Base-by-base conservation (phyloP, 2,329 filamentous ascomycete genomes). In the Ophiocordyceps camponoti-rufipedis region DNA sequence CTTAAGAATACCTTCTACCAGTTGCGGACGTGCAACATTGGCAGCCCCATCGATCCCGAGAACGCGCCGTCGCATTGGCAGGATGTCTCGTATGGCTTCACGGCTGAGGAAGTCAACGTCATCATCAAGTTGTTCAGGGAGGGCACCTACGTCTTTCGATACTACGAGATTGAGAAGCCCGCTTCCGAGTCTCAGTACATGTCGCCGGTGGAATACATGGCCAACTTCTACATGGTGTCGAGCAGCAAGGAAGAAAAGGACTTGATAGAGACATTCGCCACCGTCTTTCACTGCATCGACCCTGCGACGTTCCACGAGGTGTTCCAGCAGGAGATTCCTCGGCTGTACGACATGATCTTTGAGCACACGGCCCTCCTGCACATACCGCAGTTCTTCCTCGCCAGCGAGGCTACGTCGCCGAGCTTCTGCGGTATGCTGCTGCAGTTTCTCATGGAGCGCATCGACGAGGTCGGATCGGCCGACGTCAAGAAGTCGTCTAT, bases 291-390 rank as follows among this genome's bases (percentile, higher is more conserved):
- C 59, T 93, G 89, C 62, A 91, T 99, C 51, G 91, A 99, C 57
- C 91, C 91, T 2, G 91, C 93, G 11, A 95, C 89, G 0, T 98
- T 99, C 59, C 88, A 98, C 56, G 91, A 99, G 65, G 87, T 98
- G 39, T 99, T 98, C 61, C 85, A 94, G 58, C 85, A 88, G 49
- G 91, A 96, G 66, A 96, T 99, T 49, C 89, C 89, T 35, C 85
- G 86, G 61, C 76, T 99, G 35, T 96, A 98, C 60, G 83, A 94
- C 51, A 89, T 96, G 74, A 95, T 94, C 65, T 94, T 96, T 59
- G 86, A 96, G 59, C 91, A 99, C 62, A 87, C 87, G 2, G 85
- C 86, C 28, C 71, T 99, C 38, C 72, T 98, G 44, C 91, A 98
- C 61, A 85, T 98, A 47, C 89, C 91, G 7, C 91, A 99, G 58